A percentile compares a stretch with the other conserved stretches of the same genome.
Evolutionary conservation across 2,329 filamentous ascomycete species (phyloP).

Genomic region (Claviceps humidiphila): DNA sequence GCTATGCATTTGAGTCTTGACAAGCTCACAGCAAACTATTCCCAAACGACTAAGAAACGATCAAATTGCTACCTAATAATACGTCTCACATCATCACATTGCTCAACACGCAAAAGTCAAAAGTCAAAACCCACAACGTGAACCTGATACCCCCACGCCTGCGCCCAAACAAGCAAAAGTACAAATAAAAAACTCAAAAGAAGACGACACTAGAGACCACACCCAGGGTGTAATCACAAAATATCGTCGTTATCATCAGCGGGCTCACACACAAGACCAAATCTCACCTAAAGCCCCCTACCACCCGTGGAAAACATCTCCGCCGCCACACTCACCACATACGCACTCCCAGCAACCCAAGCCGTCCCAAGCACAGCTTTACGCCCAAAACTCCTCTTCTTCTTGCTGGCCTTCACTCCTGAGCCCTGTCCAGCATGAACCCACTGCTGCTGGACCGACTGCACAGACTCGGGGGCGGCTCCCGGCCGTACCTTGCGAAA

Average conservation of each 20-base stretch:
- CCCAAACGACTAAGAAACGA: no score
- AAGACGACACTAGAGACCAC: no score
- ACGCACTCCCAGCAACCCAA: conserved; percentile 42
- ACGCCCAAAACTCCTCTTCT: conserved; percentile 29
- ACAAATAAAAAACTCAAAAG: no score
- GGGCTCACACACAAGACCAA: neutral
- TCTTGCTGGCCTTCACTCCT: conserved; percentile 21
- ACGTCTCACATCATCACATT: no score
- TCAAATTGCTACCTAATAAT: neutral
- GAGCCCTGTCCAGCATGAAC: conserved; percentile 20
- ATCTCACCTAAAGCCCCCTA: neutral
- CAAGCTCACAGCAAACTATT: no score
- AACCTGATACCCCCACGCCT: no score
- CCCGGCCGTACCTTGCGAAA: conserved; percentile 43
- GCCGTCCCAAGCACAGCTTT: conserved; percentile 39
- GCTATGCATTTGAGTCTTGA: no score
- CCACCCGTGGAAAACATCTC: conserved; percentile 43
- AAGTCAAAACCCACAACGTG: no score
- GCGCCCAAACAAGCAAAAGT: no score
- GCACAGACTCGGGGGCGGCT: conserved; percentile 24
- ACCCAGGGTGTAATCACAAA: no score
- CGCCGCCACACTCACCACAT: conserved; percentile 43
- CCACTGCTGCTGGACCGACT: conserved; percentile 25
- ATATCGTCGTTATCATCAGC: no score
- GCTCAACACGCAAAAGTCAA: no score